phyloP scores from a whole-genome alignment of 2,329 filamentous ascomycete genomes.

The Epichloe festucae region DNA sequence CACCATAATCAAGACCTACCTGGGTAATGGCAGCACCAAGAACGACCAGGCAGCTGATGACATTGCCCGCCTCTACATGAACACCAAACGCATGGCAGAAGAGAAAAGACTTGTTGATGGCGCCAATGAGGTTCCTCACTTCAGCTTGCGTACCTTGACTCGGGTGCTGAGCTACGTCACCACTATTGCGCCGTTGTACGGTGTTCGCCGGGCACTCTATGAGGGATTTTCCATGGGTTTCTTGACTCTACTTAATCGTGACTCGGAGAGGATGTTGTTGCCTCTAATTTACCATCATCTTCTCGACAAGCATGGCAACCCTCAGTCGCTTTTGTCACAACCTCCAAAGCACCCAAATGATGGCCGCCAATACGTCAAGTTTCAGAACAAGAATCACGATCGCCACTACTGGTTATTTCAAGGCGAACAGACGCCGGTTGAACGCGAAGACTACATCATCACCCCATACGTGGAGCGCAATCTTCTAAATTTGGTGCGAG shows the following conservation, averaged over 20 bases:
- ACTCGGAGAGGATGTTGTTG: constrained; percentile 66
- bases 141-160: constrained; percentile 88
- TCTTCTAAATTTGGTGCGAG: constrained; percentile 83
- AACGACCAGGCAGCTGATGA: constrained; percentile 66
- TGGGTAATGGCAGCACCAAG: constrained; percentile 57
- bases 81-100: constrained; percentile 69
- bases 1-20: constrained; percentile 76
- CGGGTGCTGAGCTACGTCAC: constrained; percentile 79
- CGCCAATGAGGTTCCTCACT: constrained; percentile 90
- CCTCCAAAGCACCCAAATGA: constrained; percentile 67
- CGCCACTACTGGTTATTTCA: constrained; percentile 83
- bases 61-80: constrained; percentile 76
- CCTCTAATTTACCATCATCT: constrained; percentile 73
- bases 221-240: constrained; percentile 99
- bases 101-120: constrained; percentile 78
- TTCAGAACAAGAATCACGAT: constrained; percentile 49
- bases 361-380: constrained; percentile 65
- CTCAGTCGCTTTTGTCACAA: constrained; percentile 62
- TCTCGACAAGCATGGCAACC: constrained; percentile 53
- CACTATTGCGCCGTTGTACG: constrained; percentile 73
- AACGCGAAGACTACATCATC: constrained; percentile 85
- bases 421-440: constrained; percentile 49
- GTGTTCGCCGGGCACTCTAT: constrained; percentile 71
- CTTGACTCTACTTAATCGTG: constrained; percentile 70
- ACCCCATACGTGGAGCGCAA: constrained; percentile 93